Evolutionary conservation across 2,329 filamentous ascomycete species (phyloP).

Genomic region (Epichloe bromicola): DNA sequence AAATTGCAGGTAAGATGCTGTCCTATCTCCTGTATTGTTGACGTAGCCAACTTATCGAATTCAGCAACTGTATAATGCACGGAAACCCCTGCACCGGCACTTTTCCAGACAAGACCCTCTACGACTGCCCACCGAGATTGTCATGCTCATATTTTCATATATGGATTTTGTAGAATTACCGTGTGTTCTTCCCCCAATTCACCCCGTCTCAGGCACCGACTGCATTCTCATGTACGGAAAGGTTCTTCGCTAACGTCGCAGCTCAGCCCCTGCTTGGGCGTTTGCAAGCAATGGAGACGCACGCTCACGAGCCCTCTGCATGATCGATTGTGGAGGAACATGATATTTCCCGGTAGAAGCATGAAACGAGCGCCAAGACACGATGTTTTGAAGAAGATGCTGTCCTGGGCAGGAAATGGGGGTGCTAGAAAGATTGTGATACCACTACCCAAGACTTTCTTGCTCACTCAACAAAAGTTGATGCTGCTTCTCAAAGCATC

Average conservation of each 20-base stretch:
- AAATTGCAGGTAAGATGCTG: conserved; percentile 21
- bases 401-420: conserved; percentile 20
- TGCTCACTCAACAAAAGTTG: conserved; percentile 18
- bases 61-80: conserved; percentile 22
- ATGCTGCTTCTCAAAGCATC: conserved; percentile 14
- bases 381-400: conserved; percentile 15
- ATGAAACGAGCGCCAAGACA: conserved; percentile 12
- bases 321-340: conserved; percentile 18
- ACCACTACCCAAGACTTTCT: conserved; percentile 13
- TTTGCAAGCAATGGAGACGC: conserved; percentile 20
- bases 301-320: conserved; percentile 17
- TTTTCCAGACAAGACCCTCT: conserved; percentile 24
- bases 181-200: conserved; percentile 9
- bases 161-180: conserved; percentile 21
- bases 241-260: neutral
- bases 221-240: neutral
- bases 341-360: conserved; percentile 15
- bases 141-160: conserved; percentile 22
- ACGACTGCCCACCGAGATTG: conserved; percentile 22
- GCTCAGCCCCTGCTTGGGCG: conserved; percentile 18
- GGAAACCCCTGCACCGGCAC: conserved; percentile 21
- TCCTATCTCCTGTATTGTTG: neutral
- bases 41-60: neutral
- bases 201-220: neutral
- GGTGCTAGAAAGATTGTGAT: conserved; percentile 16